Percentiles rank a stretch among this genome's conserved stretches.
phyloP scores from a whole-genome alignment of 2,329 filamentous ascomycete genomes.

The Chrysosporium queenslandicum region DNA sequence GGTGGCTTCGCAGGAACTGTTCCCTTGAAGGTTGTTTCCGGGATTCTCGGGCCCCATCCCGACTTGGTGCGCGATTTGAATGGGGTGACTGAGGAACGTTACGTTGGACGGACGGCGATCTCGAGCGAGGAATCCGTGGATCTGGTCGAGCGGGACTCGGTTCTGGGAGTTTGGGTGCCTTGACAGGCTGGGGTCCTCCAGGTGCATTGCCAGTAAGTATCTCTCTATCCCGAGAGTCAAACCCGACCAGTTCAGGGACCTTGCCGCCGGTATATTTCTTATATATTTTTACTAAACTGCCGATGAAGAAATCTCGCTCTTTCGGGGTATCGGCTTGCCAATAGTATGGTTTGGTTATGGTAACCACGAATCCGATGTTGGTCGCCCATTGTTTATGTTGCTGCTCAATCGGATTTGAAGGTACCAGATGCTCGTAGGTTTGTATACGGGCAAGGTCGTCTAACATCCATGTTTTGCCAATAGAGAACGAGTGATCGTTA shows the following conservation, averaged over 20 bases:
- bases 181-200: constrained; percentile 19
- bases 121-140: constrained; percentile 22
- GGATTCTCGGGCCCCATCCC: constrained; percentile 28
- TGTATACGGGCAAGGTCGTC: constrained; percentile 79
- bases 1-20: constrained; percentile 27
- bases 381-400: constrained; percentile 65
- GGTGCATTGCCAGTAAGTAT: constrained; percentile 52
- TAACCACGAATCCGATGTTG: constrained; percentile 75
- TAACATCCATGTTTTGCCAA: constrained; percentile 96
- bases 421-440: constrained; percentile 59
- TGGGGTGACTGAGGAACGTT: constrained; percentile 25
- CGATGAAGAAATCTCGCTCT: constrained; percentile 98
- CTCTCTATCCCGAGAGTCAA: constrained; percentile 69
- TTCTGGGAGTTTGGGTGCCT: constrained; percentile 20
- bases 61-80: constrained; percentile 28
- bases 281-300: constrained; percentile 90
- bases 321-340: constrained; percentile 90
- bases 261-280: constrained; percentile 89
- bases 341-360: constrained; percentile 87
- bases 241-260: constrained; percentile 67
- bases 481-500: constrained; percentile 83
- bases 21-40: constrained; percentile 30
- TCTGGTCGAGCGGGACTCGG: constrained; percentile 21
- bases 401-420: constrained; percentile 50
- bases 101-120: constrained; percentile 23